Percentiles rank a stretch among this genome's conserved stretches.
Evolutionary conservation across 306 rosid genomes (phyloP).

Genomic region (Senna tora): DNA sequence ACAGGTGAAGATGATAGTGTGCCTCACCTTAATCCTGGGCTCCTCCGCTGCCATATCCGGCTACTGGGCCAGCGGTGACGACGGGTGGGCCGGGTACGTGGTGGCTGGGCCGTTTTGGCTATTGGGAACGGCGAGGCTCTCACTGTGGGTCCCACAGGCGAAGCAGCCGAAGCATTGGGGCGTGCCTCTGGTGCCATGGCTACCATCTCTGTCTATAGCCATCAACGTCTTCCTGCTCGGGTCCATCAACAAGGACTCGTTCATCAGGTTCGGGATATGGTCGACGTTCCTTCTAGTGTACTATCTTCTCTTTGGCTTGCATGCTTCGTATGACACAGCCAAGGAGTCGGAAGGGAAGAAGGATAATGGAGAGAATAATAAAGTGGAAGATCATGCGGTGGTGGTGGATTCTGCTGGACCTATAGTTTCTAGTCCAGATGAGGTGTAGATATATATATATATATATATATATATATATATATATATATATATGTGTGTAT

Average conservation of each 20-base stretch:
- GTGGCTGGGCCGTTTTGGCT: constrained; percentile 59
- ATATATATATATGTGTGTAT: too few species aligned
- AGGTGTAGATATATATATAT: too few species aligned
- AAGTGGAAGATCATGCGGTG: too few species aligned
- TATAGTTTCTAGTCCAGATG: too few species aligned
- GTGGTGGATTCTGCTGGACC: too few species aligned
- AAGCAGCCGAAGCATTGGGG: constrained; percentile 74
- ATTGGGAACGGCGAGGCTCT: constrained; percentile 50
- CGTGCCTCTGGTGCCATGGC: constrained; percentile 77
- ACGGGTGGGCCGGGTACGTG: constrained; percentile 57
- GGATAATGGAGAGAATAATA: not conserved
- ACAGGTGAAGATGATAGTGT: constrained; percentile 49
- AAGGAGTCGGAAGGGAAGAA: constrained; percentile 32
- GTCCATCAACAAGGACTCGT: constrained; percentile 65
- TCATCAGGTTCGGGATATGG: constrained; percentile 45
- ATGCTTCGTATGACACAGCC: constrained; percentile 53
- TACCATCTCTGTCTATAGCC: constrained; percentile 70
- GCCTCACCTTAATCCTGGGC: constrained; percentile 46
- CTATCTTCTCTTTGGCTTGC: constrained; percentile 44
- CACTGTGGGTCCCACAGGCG: constrained; percentile 62
- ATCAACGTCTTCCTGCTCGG: constrained; percentile 82
- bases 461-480: too few species aligned
- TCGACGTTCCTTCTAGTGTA: constrained; percentile 38
- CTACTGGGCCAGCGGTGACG: constrained; percentile 46
- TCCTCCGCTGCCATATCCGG: constrained; percentile 50